Base-by-base conservation (phyloP, 2,329 filamentous ascomycete genomes). In the Paecilomyces fulvus region DNA sequence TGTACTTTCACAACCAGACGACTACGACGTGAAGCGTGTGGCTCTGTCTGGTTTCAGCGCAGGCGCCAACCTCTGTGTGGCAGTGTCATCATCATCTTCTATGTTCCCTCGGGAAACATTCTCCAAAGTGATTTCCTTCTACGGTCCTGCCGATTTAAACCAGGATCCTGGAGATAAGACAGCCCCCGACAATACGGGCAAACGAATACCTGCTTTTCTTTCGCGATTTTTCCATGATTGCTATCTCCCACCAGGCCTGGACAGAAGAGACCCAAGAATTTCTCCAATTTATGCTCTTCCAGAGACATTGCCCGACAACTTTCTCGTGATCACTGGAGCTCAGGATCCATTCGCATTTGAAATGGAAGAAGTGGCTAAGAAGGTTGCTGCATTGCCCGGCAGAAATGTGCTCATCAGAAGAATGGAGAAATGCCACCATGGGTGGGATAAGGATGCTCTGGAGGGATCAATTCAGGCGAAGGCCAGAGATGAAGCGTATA, bases 31-130 rank as follows among this genome's bases (percentile, higher is more conserved):
- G 1, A 53, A 57, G 0, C 61, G 60, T 3, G 52, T 77, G 11
- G 65, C 66, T 0, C 55, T 76, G 1, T 69, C 66, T 1, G 75
- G 75, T 8, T 77, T 76, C 60, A 75, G 71, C 49, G 70, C 75
- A 0, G 75, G 75, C 2, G 75, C 54, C 0, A 75, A 70, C 49
- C 64, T 77, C 11, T 69, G 70, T 0, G 63, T 77, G 4, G 67
- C 66, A 1, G 66, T 68, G 2, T 62, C 68, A 1, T 65, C 65
- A 52, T 63, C 31, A 31, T 56, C 61, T 20, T 37, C 33, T 14
- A 12, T 37, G 5, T 74, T 69, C 52, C 65, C 66, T 6, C 60
- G 57, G 48, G 64, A 65, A 52, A 71, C 65, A 3, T 73, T 59
- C 28, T 60, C 56, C 53, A 64, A 55, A 2, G 52, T 73, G 14